Evolutionary conservation across 2,329 filamentous ascomycete species (phyloP), one percentile per base, ranked within the genome.

Genomic region (Cordyceps pruinosa): DNA sequence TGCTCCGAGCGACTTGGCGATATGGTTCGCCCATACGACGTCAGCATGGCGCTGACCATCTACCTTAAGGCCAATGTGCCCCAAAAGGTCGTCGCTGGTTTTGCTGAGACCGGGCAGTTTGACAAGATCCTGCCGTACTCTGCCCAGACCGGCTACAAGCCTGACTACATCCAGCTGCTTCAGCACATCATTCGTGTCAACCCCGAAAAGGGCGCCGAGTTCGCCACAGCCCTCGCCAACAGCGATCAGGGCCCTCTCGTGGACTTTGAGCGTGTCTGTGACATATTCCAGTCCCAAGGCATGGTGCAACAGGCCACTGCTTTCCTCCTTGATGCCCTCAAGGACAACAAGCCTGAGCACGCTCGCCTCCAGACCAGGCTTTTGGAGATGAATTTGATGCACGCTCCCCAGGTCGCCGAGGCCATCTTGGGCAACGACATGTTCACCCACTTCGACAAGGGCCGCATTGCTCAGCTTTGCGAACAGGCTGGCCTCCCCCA

Each of bases 271-370:
- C 90, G 93, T 47, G 92, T 97, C 25, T 90, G 97, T 49, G 94
- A 99, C 71, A 91, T 99, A 59, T 99, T 99, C 86, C 88, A 97
- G 73, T 92, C 92, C 10, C 94, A 99, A 73, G 92, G 91, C 67
- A 94, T 97, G 91, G 84, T 97, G 50, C 95, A 97, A 71, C 91
- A 96, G 73, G 93, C 93, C 8, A 99, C 95, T 3, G 92, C 93
- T n/a, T 99, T 99, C 82, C 77, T 99, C 52, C 83, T 99, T 26
- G 94, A 99, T 73, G 93, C 92, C 2, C 82, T 99, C 34, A 94
- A 96, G 72, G 90, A 94, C 64, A 97, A 99, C 76, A 88, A 87
- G 66, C 91, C 91, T 1, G 94, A 99, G 72, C 92, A 99, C 69
- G 93, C 86, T 39, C 86, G 93, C 64, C 80, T 99, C 39, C 94